phyloP scores from a whole-genome alignment of 1,284 basidiomycete genomes.

The Fomitopsis pinicola region DNA sequence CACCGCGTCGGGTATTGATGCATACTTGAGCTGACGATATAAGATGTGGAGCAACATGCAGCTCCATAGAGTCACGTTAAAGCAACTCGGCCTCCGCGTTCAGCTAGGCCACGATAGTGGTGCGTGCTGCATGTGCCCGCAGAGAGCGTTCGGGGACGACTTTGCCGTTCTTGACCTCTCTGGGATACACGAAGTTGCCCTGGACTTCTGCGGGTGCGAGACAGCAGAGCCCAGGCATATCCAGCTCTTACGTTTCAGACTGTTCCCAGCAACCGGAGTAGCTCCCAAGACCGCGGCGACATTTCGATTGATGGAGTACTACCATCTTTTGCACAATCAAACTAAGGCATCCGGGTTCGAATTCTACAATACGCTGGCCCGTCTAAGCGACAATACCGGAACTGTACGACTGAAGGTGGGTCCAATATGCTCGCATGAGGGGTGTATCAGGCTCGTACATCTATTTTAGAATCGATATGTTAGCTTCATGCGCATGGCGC shows the following conservation, averaged over 20 bases:
- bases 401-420: neutral
- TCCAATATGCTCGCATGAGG: neutral
- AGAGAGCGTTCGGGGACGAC: constrained; percentile 1
- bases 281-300: constrained; percentile 24
- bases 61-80: neutral
- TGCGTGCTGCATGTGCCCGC: constrained; percentile 3
- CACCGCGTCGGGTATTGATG: too few species aligned
- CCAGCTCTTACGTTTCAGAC: constrained; percentile 22
- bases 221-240: neutral
- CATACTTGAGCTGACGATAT: neutral
- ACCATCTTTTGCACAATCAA: constrained; percentile 16
- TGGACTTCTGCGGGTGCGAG: constrained; percentile 31
- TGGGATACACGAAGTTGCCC: constrained; percentile 27
- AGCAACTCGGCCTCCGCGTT: constrained; percentile 7
- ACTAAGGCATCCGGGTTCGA: constrained; percentile 23
- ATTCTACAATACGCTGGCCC: constrained; percentile 23
- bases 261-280: constrained; percentile 27
- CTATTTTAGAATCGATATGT: constrained; percentile 10
- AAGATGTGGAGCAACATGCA: neutral
- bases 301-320: constrained; percentile 24
- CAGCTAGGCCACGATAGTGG: constrained; percentile 20
- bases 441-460: neutral
- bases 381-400: constrained; percentile 9
- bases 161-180: constrained; percentile 28
- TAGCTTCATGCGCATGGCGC: constrained; percentile 15